Percentiles rank a stretch among this genome's conserved stretches.
These are phyloP conservation scores for Solanum gracilifrons DNA, from an alignment of 257 asterid genomes.

Conservation along the genomic window DNA sequence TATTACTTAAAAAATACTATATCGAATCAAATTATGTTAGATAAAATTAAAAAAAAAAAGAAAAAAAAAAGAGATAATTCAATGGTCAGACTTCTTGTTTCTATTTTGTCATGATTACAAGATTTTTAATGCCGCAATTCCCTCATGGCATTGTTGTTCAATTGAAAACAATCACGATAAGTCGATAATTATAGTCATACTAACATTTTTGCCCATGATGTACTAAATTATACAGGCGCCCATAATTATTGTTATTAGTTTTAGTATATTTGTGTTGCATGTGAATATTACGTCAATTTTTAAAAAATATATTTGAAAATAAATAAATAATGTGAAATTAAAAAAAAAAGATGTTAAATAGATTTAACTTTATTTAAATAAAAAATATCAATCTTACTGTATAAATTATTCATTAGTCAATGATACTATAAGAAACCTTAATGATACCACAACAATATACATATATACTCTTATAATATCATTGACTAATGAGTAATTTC, in stretches of 20 bases:
- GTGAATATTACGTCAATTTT: neutral
- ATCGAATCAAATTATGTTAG: neutral
- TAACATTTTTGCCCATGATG: neutral
- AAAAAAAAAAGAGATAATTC: neutral
- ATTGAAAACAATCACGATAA: neutral
- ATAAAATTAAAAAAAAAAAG: neutral
- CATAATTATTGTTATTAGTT: neutral
- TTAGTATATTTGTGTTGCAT: neutral
- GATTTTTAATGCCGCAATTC: neutral
- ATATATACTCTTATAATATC: too few relatives aligned
- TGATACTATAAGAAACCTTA: too few relatives aligned
- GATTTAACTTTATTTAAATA: neutral
- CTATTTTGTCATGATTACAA: neutral
- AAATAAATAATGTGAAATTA: neutral
- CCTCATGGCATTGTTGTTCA: neutral
- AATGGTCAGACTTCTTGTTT: neutral
- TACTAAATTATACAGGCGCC: neutral
- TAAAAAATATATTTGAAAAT: neutral
- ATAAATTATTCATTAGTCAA: too few relatives aligned
- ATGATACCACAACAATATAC: too few relatives aligned
- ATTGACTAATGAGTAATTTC: too few relatives aligned
- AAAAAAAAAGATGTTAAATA: neutral
- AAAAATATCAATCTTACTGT: neutral
- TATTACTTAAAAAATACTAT: neutral
- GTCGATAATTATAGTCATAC: neutral